Evolutionary conservation across 768 basidiomycete genomes (phyloP).

Genomic region (Trametes coccinea): DNA sequence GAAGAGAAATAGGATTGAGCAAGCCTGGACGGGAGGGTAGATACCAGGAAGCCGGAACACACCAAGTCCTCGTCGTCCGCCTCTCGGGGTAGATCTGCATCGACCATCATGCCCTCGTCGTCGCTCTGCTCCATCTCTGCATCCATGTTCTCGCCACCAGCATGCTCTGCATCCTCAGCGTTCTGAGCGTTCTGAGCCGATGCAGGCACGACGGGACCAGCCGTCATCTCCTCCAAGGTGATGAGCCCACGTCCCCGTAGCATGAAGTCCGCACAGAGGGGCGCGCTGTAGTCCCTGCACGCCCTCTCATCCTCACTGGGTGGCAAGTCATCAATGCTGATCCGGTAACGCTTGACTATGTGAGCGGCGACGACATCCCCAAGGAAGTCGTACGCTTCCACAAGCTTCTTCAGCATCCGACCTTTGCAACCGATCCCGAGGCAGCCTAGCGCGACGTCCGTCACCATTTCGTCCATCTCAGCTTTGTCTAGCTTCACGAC

Average conservation of each 20-base stretch:
- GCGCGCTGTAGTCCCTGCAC: constrained; percentile 46
- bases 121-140: constrained; percentile 8
- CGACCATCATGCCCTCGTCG: constrained; percentile 1
- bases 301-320: constrained; percentile 49
- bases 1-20: background rate
- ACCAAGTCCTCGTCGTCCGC: constrained; percentile 21
- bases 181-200: background rate
- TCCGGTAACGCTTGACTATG: constrained; percentile 51
- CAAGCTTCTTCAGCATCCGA: constrained; percentile 61
- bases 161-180: constrained; percentile 1
- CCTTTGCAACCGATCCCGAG: constrained; percentile 70
- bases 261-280: constrained; percentile 54
- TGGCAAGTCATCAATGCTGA: constrained; percentile 58
- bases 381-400: constrained; percentile 47
- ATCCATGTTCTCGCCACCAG: background rate
- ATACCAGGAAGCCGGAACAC: constrained; percentile 10
- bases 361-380: constrained; percentile 43
- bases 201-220: constrained; percentile 1
- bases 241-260: constrained; percentile 5
- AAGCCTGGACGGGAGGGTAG: constrained; percentile 1
- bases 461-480: constrained; percentile 49
- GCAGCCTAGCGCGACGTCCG: constrained; percentile 60
- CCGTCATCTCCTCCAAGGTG: constrained; percentile 4
- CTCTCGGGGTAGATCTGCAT: background rate
- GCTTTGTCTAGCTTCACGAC: constrained; percentile 43